Evolutionary conservation across 345 rosid genomes (phyloP).

Genomic region (Microcos paniculata): DNA sequence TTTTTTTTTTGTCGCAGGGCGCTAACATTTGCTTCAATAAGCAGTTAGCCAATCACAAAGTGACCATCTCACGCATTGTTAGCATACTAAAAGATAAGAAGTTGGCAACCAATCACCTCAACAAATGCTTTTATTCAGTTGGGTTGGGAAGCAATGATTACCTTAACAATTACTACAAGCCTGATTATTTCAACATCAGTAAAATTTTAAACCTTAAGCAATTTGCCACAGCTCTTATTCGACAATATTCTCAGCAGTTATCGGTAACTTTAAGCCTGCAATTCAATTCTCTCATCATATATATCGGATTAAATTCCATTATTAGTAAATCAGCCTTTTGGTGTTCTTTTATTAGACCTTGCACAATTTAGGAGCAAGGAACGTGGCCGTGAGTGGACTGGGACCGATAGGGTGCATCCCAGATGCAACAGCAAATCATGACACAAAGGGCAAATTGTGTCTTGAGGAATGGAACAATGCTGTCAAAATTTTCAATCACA

Average conservation of each 20-base stretch:
- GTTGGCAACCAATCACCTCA: neutral
- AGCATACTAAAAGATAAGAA: neutral
- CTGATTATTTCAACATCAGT: slow-evolving; percentile 14
- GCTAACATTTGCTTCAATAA: slow-evolving; percentile 37
- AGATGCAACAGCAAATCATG: slow-evolving; percentile 31
- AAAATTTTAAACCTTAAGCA: slow-evolving; percentile 3
- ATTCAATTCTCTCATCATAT: neutral
- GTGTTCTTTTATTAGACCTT: slow-evolving; percentile 34
- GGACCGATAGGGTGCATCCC: slow-evolving; percentile 87
- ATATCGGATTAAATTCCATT: neutral
- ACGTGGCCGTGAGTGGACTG: slow-evolving; percentile 48
- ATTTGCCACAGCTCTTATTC: slow-evolving; percentile 23
- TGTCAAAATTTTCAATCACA: slow-evolving; percentile 46
- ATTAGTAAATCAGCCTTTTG: neutral
- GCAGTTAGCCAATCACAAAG: slow-evolving; percentile 36
- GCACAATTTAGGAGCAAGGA: slow-evolving; percentile 60
- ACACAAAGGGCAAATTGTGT: slow-evolving; percentile 38
- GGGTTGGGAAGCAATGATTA: slow-evolving; percentile 47
- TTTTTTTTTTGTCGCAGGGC: slow-evolving; percentile 38
- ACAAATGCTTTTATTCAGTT: slow-evolving; percentile 33
- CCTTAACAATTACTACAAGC: slow-evolving; percentile 43
- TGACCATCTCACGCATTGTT: slow-evolving; percentile 11
- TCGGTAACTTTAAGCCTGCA: slow-evolving; percentile 14
- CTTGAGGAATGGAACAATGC: slow-evolving; percentile 46
- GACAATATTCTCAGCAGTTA: slow-evolving; percentile 22